Evolutionary conservation across 2,329 filamentous ascomycete genomes (phyloP), one percentile per base, ranked within the genome.

Genomic region (Geosmithia morbida): DNA sequence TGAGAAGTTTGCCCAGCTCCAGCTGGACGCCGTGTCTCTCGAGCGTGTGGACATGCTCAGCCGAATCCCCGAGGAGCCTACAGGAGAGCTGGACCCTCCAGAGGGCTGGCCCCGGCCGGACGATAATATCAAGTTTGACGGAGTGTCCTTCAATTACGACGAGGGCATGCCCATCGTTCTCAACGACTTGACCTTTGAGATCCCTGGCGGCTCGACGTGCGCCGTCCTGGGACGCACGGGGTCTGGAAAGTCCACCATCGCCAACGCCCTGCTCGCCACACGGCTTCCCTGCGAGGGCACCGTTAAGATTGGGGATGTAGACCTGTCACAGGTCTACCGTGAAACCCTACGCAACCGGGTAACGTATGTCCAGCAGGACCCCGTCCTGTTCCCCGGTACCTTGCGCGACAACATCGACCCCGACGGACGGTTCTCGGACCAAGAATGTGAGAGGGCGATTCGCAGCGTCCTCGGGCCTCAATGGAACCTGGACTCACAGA

Each of bases 21-120:
- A 95, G 59, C 88, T 95, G 75, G 84, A 94, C 58, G 94, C 94
- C 54, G 87, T 94, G 0, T 89, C 85, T 0, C 85, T 95, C 0
- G 88, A 95, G 63, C 78, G 88, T 41, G 82, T 95, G 0, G 79
- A 92, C 10, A 86, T 92, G 61, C 72, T 95, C 0, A 71, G 92
- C 1, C 77, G 85, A 49, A 74, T 95, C 0, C 84, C 89, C 16
- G 78, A 86, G 58, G 88, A 95, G 59, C 68, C 78, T 0, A 70
- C 67, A 0, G 87, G 87, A 1, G 71, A 75, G 1, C 62, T 86
- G 2, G 64, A 75, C 2, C 85, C 86, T 0, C 85, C 86, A 0
- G 79, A 83, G 0, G 75, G 76, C 45, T 95, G 88, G 88, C 88
- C 88, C 0, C 72, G 72, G 0, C 81, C 79, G 47, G 71, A 71